Conservation (phyloP, 1,139 yeast genomes). For the Pichia sp. region DNA sequence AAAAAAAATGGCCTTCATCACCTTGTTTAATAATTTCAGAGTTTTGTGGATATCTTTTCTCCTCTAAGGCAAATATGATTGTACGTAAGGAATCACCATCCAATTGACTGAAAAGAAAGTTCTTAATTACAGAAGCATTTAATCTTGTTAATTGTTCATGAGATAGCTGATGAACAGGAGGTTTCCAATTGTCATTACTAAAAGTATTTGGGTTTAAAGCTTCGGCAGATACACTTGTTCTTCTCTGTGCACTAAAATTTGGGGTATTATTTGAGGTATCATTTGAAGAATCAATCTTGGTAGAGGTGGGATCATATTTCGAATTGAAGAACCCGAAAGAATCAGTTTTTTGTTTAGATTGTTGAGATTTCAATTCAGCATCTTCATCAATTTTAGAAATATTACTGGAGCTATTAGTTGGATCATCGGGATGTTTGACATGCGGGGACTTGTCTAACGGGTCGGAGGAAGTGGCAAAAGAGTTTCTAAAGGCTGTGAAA, state of each 20-base stretch:
- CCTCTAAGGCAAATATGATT: conserved; percentile 76
- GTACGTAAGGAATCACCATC: conserved; percentile 66
- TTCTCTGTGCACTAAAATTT: conserved; percentile 63
- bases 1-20: conserved; percentile 93
- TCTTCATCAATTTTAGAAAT: background rate
- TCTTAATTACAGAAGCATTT: conserved; percentile 64
- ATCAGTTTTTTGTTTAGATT: background rate
- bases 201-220: conserved; percentile 52
- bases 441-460: conserved; percentile 7
- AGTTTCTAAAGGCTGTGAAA: conserved; percentile 4
- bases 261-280: background rate
- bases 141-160: conserved; percentile 62
- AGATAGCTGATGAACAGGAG: conserved; percentile 62
- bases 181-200: conserved; percentile 61
- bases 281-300: background rate
- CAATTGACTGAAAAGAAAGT: conserved; percentile 76
- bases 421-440: conserved; percentile 1
- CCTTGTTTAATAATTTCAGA: conserved; percentile 82
- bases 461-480: conserved; percentile 12
- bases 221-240: conserved; percentile 86
- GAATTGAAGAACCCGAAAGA: background rate
- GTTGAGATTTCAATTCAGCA: background rate
- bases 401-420: background rate
- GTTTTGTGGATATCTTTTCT: conserved; percentile 54
- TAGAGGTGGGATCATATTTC: background rate